Conservation (phyloP, 495 filamentous ascomycete species). For the Neurospora sp. region DNA sequence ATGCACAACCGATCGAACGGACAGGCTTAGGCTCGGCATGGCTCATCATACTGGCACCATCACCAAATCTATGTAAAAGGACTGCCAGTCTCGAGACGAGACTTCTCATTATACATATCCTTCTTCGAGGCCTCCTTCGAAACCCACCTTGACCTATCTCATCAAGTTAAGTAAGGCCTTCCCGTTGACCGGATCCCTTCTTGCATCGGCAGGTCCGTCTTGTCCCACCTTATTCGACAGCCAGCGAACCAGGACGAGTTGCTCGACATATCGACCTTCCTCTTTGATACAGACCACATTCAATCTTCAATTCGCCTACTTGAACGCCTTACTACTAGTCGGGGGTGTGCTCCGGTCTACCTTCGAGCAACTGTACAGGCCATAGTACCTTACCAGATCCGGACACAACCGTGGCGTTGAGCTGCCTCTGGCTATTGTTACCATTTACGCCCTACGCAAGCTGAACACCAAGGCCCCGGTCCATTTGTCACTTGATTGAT, state of each 20-base stretch:
- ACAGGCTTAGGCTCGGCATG: neutral
- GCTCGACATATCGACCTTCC: neutral
- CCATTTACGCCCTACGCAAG: neutral
- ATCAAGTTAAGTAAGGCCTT: neutral
- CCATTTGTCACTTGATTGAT: neutral
- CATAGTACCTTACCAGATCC: neutral
- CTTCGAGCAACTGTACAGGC: neutral
- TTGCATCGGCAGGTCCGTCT: neutral
- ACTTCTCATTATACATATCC: neutral
- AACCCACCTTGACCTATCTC: neutral
- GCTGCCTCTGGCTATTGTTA: neutral
- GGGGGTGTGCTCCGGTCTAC: neutral
- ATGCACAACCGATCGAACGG: neutral
- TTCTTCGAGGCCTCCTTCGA: neutral
- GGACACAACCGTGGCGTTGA: neutral
- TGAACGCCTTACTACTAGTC: neutral
- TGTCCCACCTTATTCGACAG: neutral
- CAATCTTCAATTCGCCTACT: neutral
- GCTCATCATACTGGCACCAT: neutral
- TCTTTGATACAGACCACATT: neutral
- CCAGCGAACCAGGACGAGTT: neutral
- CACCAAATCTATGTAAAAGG: neutral
- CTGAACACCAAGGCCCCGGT: neutral
- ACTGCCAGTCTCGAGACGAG: neutral
- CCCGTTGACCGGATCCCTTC: neutral